Evolutionary conservation across 352 stramenopile species (phyloP).

Genomic region (Phytophthora citrophthora): DNA sequence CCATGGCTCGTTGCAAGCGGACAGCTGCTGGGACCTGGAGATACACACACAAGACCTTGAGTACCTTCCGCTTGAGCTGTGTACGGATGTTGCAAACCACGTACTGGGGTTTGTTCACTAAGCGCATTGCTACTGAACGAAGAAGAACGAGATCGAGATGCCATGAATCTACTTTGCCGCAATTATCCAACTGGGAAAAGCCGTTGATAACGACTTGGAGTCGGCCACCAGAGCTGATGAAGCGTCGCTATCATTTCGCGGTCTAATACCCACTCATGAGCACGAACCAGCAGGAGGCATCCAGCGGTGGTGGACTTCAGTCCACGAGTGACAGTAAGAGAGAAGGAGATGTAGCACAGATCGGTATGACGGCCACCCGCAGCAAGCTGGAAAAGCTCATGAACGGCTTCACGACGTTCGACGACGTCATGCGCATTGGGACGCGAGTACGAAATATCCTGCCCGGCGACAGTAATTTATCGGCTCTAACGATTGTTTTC

Average conservation of each 20-base stretch:
- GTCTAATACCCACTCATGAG: neutral
- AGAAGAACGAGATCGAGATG: constrained; percentile 21
- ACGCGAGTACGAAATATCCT: constrained; percentile 50
- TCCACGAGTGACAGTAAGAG: constrained; percentile 3
- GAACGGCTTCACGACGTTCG: constrained; percentile 84
- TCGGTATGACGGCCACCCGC: constrained; percentile 78
- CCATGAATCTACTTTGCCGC: constrained; percentile 5
- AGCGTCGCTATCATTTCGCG: constrained; percentile 30
- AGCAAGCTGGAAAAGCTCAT: constrained; percentile 88
- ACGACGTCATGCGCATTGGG: constrained; percentile 88
- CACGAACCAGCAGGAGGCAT: constrained; percentile 29
- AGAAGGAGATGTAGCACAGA: constrained; percentile 33
- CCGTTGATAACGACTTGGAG: constrained; percentile 3
- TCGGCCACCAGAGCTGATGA: constrained; percentile 7
- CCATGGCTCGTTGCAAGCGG: constrained; percentile 43
- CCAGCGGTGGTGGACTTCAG: neutral
- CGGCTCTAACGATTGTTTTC: constrained; percentile 1
- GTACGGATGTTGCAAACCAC: neutral
- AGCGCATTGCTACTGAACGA: constrained; percentile 18
- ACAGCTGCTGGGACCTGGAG: constrained; percentile 28
- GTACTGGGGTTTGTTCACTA: constrained; percentile 8
- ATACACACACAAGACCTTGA: neutral
- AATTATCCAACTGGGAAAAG: constrained; percentile 2
- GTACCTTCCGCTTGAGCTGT: neutral
- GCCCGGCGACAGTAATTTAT: neutral